Conservation (phyloP, 768 basidiomycete genomes). For the Antrodiella citrinella region DNA sequence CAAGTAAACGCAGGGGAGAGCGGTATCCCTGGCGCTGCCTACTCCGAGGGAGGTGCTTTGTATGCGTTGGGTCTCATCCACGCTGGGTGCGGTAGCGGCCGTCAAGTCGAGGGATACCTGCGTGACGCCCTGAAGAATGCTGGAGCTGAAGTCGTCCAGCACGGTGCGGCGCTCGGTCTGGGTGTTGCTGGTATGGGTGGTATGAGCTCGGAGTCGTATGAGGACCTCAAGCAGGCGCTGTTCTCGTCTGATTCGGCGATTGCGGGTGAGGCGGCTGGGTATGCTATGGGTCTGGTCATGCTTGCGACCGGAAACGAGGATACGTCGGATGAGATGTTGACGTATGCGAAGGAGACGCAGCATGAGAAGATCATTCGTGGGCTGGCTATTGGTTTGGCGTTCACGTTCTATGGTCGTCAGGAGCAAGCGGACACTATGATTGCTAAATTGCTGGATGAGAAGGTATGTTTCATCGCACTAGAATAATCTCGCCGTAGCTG, state of each 20-base stretch:
- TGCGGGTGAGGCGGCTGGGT: slow-evolving; percentile 92
- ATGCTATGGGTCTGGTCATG: slow-evolving; percentile 98
- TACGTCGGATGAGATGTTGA: slow-evolving; percentile 88
- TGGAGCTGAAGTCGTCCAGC: slow-evolving; percentile 79
- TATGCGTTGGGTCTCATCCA: slow-evolving; percentile 95
- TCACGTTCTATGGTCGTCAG: slow-evolving; percentile 87
- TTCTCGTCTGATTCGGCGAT: slow-evolving; percentile 88
- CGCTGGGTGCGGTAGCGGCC: slow-evolving; percentile 73
- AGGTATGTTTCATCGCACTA: slow-evolving; percentile 40
- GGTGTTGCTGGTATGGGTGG: slow-evolving; percentile 95
- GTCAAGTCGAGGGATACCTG: slow-evolving; percentile 66
- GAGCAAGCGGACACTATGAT: slow-evolving; percentile 88
- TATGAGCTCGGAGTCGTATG: slow-evolving; percentile 82
- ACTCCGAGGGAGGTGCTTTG: slow-evolving; percentile 93
- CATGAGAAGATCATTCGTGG: slow-evolving; percentile 99
- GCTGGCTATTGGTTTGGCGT: slow-evolving; percentile 85
- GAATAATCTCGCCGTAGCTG: background rate
- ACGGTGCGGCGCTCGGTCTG: slow-evolving; percentile 95
- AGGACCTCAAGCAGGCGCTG: slow-evolving; percentile 80
- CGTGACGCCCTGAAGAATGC: slow-evolving; percentile 66
- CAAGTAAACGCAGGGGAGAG: slow-evolving; percentile 63
- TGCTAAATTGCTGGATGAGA: slow-evolving; percentile 71
- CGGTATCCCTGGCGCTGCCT: slow-evolving; percentile 69
- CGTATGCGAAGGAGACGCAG: slow-evolving; percentile 94
- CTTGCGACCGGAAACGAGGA: slow-evolving; percentile 81